Evolutionary conservation across 768 basidiomycete genomes (phyloP).

Genomic region (Kwoniella dendrophila): DNA sequence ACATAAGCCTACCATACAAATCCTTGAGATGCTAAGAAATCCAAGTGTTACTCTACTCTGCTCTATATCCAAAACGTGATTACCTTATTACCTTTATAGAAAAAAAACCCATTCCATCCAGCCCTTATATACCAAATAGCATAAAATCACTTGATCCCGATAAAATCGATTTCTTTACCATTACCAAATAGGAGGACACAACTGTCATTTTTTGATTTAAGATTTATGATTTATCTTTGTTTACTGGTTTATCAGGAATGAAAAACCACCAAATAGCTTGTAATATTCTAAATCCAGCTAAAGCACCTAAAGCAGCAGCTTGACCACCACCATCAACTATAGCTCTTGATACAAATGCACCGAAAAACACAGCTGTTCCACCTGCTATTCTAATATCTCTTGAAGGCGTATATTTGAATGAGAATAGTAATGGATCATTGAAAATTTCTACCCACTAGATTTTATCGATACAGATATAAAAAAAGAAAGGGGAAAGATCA

Average conservation of each 20-base stretch:
- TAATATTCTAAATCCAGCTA: constrained; percentile 45
- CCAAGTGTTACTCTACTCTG: too few species aligned
- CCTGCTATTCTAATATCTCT: constrained; percentile 74
- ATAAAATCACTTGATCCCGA: too few species aligned
- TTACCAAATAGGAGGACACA: too few species aligned
- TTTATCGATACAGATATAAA: too few species aligned
- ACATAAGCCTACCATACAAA: too few species aligned
- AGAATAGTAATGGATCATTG: constrained; percentile 76
- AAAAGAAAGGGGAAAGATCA: constrained; percentile 57
- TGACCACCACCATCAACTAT: constrained; percentile 41
- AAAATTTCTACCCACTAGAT: constrained; percentile 88
- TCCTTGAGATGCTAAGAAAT: too few species aligned
- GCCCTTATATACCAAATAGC: too few species aligned
- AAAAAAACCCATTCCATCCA: too few species aligned
- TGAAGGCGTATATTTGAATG: constrained; percentile 59
- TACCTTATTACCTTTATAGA: too few species aligned
- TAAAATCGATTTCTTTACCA: too few species aligned
- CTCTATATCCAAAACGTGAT: too few species aligned
- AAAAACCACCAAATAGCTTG: constrained; percentile 41
- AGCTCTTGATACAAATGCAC: constrained; percentile 63
- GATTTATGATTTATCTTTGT: constrained; percentile 13
- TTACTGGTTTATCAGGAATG: constrained; percentile 19
- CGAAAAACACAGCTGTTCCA: constrained; percentile 66
- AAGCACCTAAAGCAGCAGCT: constrained; percentile 46
- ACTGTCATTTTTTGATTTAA: too few species aligned